Base-by-base conservation (phyloP, 202 grass and related monocot genomes). In the Zizania palustris region DNA sequence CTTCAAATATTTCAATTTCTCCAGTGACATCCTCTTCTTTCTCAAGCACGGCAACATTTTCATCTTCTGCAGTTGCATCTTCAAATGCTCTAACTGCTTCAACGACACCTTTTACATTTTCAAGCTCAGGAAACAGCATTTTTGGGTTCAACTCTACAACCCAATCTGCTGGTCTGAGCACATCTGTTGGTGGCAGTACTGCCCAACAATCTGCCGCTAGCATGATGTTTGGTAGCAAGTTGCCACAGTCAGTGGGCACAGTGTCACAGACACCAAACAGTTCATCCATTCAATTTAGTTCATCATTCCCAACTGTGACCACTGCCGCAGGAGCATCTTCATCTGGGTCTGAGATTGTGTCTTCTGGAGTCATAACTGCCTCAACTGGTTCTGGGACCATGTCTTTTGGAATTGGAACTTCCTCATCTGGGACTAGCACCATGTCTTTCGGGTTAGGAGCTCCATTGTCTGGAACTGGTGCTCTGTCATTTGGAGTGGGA, bases 71-170 rank as follows among this genome's bases (percentile, higher is more conserved):
- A 1, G 37, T 60, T 76, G 43, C 71, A 71, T 46, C 81, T 64
- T 78, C 82, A 74, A 81, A 77, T 46, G 65, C 44, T 66, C 55
- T 37, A 34, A 43, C 70, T 16, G 18, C 79, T 83, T 69, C 73
- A 56, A 56, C 84, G 8, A 4, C 81, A 37, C 34, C 90, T 73
- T 92, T 84, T 85, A 45, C 69, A 61, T 84, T 92, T 80, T 74
- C 62, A 13, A 91, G 90, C 71, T 78, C 80, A 16, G 78, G 72
- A 56, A 91, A 84, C 45, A 65, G 67, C 49, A 63, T 68, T 74
- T 92, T 88, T 77, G 80, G 83, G 34, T 88, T 86, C 62, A 73
- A 56, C 75, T 69, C 92, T 67, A 79, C 91, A 71, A 82, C 75
- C 75, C 87, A 90, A 53, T 74, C 68, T 73, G 78, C 77, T 81